phyloP scores from a whole-genome alignment of 768 basidiomycete species.

The Antrodiella citrinella region DNA sequence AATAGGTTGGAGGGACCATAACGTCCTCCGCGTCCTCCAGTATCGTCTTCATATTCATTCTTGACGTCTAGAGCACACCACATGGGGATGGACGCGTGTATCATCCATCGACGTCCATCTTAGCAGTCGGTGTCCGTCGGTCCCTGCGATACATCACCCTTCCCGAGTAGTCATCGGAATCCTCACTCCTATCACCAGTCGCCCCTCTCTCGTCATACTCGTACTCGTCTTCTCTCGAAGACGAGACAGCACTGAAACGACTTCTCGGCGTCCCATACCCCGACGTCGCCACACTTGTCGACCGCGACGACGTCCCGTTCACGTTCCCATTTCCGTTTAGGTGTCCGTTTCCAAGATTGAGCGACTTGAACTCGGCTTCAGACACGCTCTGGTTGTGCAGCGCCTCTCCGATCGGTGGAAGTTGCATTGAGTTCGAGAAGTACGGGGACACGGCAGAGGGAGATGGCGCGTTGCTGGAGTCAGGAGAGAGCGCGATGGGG shows the following conservation, averaged over 20 bases:
- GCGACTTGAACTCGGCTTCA: not conserved
- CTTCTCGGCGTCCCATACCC: not conserved
- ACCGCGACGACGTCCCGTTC: not conserved
- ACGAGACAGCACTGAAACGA: not conserved
- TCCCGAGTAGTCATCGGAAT: not conserved
- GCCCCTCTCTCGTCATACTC: not conserved
- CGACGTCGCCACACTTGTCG: not conserved
- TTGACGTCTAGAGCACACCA: no score
- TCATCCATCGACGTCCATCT: not conserved
- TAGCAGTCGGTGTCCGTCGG: not conserved
- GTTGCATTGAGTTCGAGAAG: conserved; percentile 7
- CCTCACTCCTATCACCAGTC: not conserved
- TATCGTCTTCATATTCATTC: no score
- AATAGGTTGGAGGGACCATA: no score
- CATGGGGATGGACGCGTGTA: not conserved
- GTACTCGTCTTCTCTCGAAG: not conserved
- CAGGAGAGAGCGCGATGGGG: conserved; percentile 9
- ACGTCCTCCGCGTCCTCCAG: no score
- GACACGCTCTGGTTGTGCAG: conserved; percentile 4
- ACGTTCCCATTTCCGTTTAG: no score
- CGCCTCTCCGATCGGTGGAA: conserved; percentile 11
- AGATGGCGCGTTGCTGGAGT: conserved; percentile 10
- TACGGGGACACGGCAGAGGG: conserved; percentile 9
- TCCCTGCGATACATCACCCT: not conserved
- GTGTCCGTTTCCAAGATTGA: no score